Conservation (phyloP, 306 rosid species). For the Citrullus colocynthis region DNA sequence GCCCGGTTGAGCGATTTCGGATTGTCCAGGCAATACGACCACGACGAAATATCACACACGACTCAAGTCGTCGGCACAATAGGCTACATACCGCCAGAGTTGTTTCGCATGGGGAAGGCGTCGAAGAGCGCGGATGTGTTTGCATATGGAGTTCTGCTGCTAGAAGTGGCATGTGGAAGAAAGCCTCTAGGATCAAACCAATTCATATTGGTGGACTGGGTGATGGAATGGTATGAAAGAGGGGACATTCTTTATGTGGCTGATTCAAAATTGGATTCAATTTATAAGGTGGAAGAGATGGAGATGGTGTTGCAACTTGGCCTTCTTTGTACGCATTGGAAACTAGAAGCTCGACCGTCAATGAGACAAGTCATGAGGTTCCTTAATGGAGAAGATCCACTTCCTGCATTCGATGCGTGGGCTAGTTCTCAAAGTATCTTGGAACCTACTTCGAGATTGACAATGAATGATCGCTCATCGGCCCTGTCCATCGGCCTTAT, state of each 20-base stretch:
- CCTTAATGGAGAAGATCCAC: slow-evolving; percentile 36
- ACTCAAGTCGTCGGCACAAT: slow-evolving; percentile 60
- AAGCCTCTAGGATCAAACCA: slow-evolving; percentile 28
- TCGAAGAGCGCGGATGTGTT: slow-evolving; percentile 44
- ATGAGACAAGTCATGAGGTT: slow-evolving; percentile 45
- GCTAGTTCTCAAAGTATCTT: slow-evolving; percentile 10
- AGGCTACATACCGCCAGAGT: slow-evolving; percentile 59
- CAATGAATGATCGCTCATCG: neutral
- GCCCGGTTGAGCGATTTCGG: slow-evolving; percentile 59
- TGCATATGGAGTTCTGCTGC: slow-evolving; percentile 50
- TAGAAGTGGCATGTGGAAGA: slow-evolving; percentile 46
- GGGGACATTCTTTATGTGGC: slow-evolving; percentile 22
- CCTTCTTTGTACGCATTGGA: slow-evolving; percentile 35
- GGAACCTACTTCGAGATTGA: slow-evolving; percentile 12
- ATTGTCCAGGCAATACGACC: slow-evolving; percentile 49
- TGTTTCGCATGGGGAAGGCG: slow-evolving; percentile 43
- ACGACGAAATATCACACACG: slow-evolving; percentile 45
- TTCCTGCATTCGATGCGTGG: slow-evolving; percentile 31
- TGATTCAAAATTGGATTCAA: slow-evolving; percentile 32
- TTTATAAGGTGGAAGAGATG: slow-evolving; percentile 31
- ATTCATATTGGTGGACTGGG: slow-evolving; percentile 48
- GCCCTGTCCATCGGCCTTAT: slow-evolving; percentile 8
- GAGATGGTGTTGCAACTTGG: slow-evolving; percentile 49
- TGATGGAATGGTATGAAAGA: slow-evolving; percentile 19
- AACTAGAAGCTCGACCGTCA: slow-evolving; percentile 36